These are phyloP conservation scores for Blastobotrys ciferrii DNA, from an alignment of 1,139 yeast genomes.

Conservation along the genomic window DNA sequence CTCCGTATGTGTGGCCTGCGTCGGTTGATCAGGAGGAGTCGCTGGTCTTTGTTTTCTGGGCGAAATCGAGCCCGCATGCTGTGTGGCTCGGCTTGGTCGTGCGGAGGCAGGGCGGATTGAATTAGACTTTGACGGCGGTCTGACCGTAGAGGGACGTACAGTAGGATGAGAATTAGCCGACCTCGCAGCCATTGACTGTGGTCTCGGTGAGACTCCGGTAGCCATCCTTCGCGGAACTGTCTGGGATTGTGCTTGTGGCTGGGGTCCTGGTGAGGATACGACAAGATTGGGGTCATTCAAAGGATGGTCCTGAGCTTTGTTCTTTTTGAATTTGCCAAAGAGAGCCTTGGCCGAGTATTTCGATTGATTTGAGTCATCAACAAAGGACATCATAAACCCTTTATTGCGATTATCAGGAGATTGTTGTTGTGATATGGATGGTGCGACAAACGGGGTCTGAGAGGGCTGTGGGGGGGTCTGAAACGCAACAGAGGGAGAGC, in stretches of 20 bases:
- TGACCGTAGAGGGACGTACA: background rate
- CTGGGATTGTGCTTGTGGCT: background rate
- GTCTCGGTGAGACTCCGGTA: background rate
- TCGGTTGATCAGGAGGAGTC: conserved; percentile 6
- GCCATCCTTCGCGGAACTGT: background rate
- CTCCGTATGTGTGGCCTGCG: conserved; percentile 2
- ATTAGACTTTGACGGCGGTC: background rate
- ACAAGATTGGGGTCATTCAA: conserved; percentile 4
- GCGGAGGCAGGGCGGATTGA: background rate
- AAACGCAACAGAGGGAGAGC: background rate
- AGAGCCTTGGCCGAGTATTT: conserved; percentile 28
- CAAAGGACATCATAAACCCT: conserved; percentile 11
- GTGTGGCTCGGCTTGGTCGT: background rate
- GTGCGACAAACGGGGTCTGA: background rate
- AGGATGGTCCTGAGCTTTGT: conserved; percentile 6
- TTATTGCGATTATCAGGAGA: background rate
- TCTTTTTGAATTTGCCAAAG: conserved; percentile 19
- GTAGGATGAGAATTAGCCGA: background rate
- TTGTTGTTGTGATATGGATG: background rate
- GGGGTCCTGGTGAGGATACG: background rate
- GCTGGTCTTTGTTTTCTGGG: background rate
- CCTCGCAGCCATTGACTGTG: background rate
- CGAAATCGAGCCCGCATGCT: background rate
- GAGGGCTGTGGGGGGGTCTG: background rate
- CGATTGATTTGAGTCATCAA: conserved; percentile 18